Percentiles rank a stretch among this genome's conserved stretches.
These are phyloP conservation scores for Paraleonurus japonicus DNA, from an alignment of 257 asterid genomes.

Conservation along the genomic window DNA sequence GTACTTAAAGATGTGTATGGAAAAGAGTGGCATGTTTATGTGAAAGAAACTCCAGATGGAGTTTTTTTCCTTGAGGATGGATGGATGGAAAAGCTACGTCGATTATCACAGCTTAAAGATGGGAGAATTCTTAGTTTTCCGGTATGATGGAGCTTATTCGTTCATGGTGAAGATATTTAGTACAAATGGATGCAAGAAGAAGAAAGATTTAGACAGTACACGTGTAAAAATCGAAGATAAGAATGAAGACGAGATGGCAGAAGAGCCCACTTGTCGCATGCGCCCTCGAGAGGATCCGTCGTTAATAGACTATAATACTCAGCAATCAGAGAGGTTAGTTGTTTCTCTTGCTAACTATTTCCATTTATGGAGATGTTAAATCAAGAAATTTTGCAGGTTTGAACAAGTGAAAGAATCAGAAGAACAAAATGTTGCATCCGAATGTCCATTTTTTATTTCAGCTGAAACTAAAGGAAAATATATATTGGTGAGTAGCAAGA, in stretches of 20 bases:
- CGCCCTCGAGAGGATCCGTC: slow-evolving; percentile 2
- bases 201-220: not conserved
- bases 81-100: slow-evolving; percentile 43
- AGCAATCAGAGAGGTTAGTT: slow-evolving; percentile 11
- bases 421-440: not conserved
- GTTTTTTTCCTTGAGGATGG: slow-evolving; percentile 27
- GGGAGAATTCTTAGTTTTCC: slow-evolving; percentile 45
- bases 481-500: slow-evolving; percentile 18
- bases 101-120: slow-evolving; percentile 21
- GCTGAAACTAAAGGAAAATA: not conserved
- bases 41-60: slow-evolving; percentile 30
- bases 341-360: not conserved
- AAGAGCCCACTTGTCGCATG: not conserved
- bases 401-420: not conserved
- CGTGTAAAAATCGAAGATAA: slow-evolving; percentile 13
- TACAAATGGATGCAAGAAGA: slow-evolving; percentile 38
- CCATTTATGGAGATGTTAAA: not conserved
- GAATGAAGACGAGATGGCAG: slow-evolving; percentile 18
- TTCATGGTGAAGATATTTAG: slow-evolving; percentile 37
- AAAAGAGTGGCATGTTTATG: slow-evolving; percentile 33
- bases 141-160: slow-evolving; percentile 18
- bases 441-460: slow-evolving; percentile 9
- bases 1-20: slow-evolving; percentile 33
- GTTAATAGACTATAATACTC: not conserved
- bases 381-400: slow-evolving; percentile 3